Evolutionary conservation across 192 early-diverging fungal genomes (phyloP), one percentile per base, ranked within the genome.

Genomic region (Dissophora globulifera): DNA sequence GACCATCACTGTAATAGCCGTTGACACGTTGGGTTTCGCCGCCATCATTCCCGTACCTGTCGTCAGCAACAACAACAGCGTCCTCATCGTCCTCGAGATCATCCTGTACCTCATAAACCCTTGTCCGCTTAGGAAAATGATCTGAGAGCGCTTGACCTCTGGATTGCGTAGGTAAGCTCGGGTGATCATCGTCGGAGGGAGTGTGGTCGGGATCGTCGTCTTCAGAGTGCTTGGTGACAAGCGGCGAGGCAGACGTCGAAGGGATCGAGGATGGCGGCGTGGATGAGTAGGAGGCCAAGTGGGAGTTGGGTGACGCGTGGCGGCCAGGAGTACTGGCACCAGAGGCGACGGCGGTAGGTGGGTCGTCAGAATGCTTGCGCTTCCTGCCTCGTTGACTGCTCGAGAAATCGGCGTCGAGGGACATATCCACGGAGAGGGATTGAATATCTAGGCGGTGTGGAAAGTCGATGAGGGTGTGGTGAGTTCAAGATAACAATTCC

Each of bases 301-400:
- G 62, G 19, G 52, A 55, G 16, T 51, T 51, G 15, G 62, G 42
- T 30, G 62, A 53, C 20, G 62, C 52, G n/a, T 48, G 62, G 27
- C 32, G 52, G 6, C 62, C 52, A 33, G 62, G 62, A 16, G 62
- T 65, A 32, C 62, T 65, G 43, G 62, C 45, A 35, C 62, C 52
- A 25, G 62, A 65, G 23, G 53, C 53, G 15, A 54, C 25, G 6
- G 62, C 43, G 5, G 62, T 48, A 13, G 30, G 22, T 12, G 42
- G 30, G 49, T 65, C 62, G 32, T 65, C 62, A 22, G 62, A 65
- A 33, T 55, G 51, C 62, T 38, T 65, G 45, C 52, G 62, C 43
- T 65, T 65, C 29, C 52, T 50, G 38, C 43, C 30, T 7, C 11
- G 26, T 47, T 59, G 57, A 59, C 42, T 46, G n/a, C 41, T 45